These are phyloP conservation scores for Leptomonas seymouri DNA, from an alignment of 208 protist species.

Conservation along the genomic window DNA sequence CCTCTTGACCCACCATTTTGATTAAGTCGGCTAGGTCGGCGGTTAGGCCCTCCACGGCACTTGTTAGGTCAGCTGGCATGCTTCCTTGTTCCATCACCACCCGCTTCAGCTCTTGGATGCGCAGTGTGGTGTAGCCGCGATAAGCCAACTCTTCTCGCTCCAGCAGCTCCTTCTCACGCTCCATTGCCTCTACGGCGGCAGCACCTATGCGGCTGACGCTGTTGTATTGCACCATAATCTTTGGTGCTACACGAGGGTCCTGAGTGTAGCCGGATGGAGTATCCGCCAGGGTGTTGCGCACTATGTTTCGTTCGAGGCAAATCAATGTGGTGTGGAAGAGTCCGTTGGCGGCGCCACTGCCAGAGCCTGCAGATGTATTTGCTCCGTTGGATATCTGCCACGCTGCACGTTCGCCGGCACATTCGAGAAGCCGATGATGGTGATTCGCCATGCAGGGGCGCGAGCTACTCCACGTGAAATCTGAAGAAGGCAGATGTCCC, in stretches of 20 bases:
- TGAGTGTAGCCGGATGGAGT: slow-evolving; percentile 78
- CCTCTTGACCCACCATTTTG: slow-evolving; percentile 39
- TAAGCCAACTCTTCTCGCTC: slow-evolving; percentile 62
- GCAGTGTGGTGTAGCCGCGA: slow-evolving; percentile 64
- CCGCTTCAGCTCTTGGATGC: slow-evolving; percentile 49
- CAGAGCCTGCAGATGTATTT: not conserved
- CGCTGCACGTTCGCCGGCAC: no score
- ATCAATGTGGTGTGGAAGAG: slow-evolving; percentile 19
- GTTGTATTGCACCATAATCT: slow-evolving; percentile 56
- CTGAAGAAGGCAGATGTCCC: no score
- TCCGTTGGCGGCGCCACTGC: not conserved
- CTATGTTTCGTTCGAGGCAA: slow-evolving; percentile 51
- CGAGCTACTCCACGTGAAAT: no score
- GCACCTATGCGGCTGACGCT: slow-evolving; percentile 30
- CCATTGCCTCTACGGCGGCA: slow-evolving; percentile 51
- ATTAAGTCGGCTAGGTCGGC: slow-evolving; percentile 37
- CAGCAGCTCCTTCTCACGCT: slow-evolving; percentile 56
- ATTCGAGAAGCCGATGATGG: no score
- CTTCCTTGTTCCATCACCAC: slow-evolving; percentile 34
- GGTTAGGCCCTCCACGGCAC: slow-evolving; percentile 36
- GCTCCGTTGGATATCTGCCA: no score
- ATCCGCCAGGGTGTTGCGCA: slow-evolving; percentile 67
- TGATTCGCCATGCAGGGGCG: no score
- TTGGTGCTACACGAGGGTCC: slow-evolving; percentile 54
- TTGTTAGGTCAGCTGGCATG: slow-evolving; percentile 30